phyloP scores from a whole-genome alignment of 164 flowering plant species.

The Echeveria elegans region DNA sequence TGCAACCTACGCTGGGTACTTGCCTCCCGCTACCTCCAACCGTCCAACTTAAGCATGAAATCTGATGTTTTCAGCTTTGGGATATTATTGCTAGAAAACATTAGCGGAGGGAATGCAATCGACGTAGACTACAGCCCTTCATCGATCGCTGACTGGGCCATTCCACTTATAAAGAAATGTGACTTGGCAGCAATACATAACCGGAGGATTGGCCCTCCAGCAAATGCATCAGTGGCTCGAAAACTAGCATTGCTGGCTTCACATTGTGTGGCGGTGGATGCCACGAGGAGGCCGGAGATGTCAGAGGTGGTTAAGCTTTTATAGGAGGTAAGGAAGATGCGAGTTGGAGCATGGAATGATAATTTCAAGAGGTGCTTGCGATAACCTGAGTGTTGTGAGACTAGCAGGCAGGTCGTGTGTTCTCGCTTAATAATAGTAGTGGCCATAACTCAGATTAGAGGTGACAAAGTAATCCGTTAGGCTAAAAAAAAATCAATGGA shows the following conservation, averaged over 20 bases:
- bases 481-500: no score
- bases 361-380: slow-evolving; percentile 30
- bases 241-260: slow-evolving; percentile 28
- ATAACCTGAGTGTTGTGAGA: slow-evolving; percentile 16
- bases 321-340: slow-evolving; percentile 11
- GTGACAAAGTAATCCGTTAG: no score
- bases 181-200: slow-evolving; percentile 37
- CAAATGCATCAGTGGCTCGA: no score
- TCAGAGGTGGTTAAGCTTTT: slow-evolving; percentile 47
- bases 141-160: slow-evolving; percentile 78
- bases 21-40: slow-evolving; percentile 66
- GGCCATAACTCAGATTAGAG: no score
- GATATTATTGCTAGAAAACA: slow-evolving; percentile 51
- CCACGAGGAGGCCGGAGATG: slow-evolving; percentile 64
- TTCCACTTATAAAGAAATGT: slow-evolving; percentile 42
- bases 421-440: neutral
- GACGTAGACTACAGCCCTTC: slow-evolving; percentile 76
- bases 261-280: slow-evolving; percentile 46
- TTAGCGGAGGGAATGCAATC: slow-evolving; percentile 74
- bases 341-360: slow-evolving; percentile 16
- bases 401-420: neutral
- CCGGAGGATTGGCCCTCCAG: slow-evolving; percentile 26
- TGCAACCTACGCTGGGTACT: no score
- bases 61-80: slow-evolving; percentile 79
- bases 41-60: slow-evolving; percentile 51